A percentile compares a stretch with the other conserved stretches of the same genome.
These are phyloP conservation scores for Lentinula raphanica DNA, from an alignment of 768 basidiomycete species.

Conservation along the genomic window DNA sequence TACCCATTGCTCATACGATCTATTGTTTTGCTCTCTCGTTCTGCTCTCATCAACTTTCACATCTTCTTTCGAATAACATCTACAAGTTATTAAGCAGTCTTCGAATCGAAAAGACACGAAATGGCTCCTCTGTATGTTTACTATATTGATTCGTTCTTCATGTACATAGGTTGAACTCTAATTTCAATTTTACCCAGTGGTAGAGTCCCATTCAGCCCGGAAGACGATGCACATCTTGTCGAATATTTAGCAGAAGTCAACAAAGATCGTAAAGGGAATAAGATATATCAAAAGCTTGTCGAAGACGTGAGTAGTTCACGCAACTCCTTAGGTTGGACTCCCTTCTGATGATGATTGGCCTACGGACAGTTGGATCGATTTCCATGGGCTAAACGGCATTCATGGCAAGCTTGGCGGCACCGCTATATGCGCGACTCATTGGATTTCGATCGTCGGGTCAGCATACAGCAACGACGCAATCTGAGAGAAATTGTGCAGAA, in stretches of 20 bases:
- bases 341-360: not conserved
- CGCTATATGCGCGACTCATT: not conserved
- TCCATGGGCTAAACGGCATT: not conserved
- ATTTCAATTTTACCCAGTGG: not conserved
- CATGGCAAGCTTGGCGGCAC: slow-evolving; percentile 1
- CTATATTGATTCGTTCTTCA: not conserved
- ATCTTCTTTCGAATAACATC: too few relatives aligned
- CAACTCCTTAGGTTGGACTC: too few relatives aligned
- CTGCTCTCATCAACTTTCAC: too few relatives aligned
- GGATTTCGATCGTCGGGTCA: not conserved
- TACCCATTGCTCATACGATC: too few relatives aligned
- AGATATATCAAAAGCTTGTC: not conserved
- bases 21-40: too few relatives aligned
- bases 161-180: too few relatives aligned
- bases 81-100: too few relatives aligned
- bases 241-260: not conserved
- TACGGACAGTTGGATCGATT: not conserved
- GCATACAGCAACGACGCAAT: not conserved
- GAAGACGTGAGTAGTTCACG: not conserved
- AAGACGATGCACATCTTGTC: not conserved
- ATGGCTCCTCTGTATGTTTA: not conserved
- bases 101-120: too few relatives aligned
- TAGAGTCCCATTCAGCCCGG: not conserved
- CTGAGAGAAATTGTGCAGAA: not conserved
- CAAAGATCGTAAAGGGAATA: not conserved